phyloP scores from a whole-genome alignment of 306 rosid genomes.

The Acacia confusa region DNA sequence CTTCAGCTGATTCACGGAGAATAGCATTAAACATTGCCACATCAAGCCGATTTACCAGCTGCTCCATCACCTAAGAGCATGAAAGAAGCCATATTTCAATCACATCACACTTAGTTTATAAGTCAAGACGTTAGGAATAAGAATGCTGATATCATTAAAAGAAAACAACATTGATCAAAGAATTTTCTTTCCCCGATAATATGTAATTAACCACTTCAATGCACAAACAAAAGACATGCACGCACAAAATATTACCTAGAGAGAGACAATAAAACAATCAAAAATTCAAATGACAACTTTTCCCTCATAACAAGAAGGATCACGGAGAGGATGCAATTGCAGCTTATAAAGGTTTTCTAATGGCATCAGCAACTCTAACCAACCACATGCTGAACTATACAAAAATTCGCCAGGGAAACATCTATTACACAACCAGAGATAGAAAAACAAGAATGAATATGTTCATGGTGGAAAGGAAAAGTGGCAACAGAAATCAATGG shows the following conservation, averaged over 20 bases:
- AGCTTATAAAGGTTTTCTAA: constrained; percentile 7
- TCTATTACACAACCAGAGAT: not conserved
- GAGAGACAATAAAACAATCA: constrained; percentile 9
- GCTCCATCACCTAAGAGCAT: constrained; percentile 75
- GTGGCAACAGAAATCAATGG: not conserved
- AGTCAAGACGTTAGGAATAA: not conserved
- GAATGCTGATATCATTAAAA: not conserved
- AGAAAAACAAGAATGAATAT: constrained; percentile 11
- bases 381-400: not conserved
- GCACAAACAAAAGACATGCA: not conserved
- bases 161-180: constrained; percentile 11
- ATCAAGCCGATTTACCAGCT: constrained; percentile 74
- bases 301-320: constrained; percentile 15
- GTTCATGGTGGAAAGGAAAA: constrained; percentile 1
- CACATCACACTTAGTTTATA: constrained; percentile 17
- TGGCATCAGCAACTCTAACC: not conserved
- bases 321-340: constrained; percentile 3
- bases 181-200: constrained; percentile 1
- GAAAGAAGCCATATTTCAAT: constrained; percentile 30
- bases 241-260: not conserved
- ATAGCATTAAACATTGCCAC: constrained; percentile 96
- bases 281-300: constrained; percentile 2
- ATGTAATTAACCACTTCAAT: constrained; percentile 10
- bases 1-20: constrained; percentile 88
- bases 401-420: not conserved